Conservation (phyloP, 257 asterid species). For the Schizonepeta tenuifolia region DNA sequence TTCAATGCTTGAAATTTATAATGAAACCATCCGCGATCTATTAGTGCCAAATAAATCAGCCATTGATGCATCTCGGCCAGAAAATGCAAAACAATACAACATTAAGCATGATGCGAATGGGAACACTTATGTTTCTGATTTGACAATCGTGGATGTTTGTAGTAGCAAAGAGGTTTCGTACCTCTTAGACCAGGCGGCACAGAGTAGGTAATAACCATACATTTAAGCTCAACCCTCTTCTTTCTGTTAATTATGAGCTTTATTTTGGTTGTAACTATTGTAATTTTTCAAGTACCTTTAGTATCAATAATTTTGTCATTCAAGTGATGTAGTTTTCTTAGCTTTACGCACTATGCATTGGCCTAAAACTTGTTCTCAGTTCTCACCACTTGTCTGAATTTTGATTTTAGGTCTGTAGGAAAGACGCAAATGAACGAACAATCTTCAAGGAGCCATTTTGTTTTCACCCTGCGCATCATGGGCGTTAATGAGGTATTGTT, state of each 20-base stretch:
- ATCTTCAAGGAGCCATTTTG: conserved; percentile 92
- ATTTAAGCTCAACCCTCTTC: neutral
- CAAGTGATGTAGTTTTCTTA: too few species aligned
- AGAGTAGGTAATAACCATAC: conserved; percentile 64
- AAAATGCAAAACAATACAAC: conserved; percentile 72
- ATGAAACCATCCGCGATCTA: too few species aligned
- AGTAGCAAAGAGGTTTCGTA: conserved; percentile 90
- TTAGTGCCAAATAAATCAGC: too few species aligned
- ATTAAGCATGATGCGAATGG: conserved; percentile 86
- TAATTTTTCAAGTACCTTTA: too few species aligned
- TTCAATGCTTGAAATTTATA: too few species aligned
- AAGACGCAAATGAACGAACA: conserved; percentile 95
- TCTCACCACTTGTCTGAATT: neutral
- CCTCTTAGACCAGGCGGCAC: conserved; percentile 90
- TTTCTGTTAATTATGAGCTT: neutral
- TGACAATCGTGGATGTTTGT: conserved; percentile 74
- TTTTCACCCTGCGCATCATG: conserved; percentile 73
- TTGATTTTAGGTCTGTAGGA: conserved; percentile 72
- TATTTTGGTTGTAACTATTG: too few species aligned
- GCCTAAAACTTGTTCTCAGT: neutral
- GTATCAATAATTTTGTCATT: too few species aligned
- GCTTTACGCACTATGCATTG: neutral
- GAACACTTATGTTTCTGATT: conserved; percentile 80
- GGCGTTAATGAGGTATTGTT: conserved; percentile 80
- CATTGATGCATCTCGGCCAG: too few species aligned